Evolutionary conservation across 768 basidiomycete species (phyloP).

Genomic region (Thelephora ganbajun): DNA sequence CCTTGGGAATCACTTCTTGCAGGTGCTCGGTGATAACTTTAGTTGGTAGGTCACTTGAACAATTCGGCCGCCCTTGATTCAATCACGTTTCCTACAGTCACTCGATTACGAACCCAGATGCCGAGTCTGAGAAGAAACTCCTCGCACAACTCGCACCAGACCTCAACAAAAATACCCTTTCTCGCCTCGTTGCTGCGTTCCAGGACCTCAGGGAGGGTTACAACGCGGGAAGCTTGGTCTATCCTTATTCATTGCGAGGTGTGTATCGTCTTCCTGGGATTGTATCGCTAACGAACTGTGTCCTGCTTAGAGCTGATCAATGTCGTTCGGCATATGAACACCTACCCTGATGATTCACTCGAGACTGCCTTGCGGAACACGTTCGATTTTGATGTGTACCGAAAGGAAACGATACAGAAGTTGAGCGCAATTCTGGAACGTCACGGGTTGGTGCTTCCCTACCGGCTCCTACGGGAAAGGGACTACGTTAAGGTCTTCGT

Average conservation of each 20-base stretch:
- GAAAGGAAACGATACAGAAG: conserved; percentile 49
- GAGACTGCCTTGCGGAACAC: conserved; percentile 49
- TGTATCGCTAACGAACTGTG: background rate
- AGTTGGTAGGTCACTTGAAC: conserved; percentile 18
- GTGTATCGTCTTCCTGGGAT: background rate
- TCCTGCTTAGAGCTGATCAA: conserved; percentile 46
- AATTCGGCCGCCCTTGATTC: background rate
- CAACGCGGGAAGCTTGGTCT: conserved; percentile 41
- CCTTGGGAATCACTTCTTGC: conserved; percentile 60
- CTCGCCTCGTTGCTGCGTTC: conserved; percentile 48
- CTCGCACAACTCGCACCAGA: conserved; percentile 50
- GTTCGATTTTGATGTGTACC: conserved; percentile 60
- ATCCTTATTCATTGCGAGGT: conserved; percentile 60
- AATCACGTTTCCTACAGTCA: conserved; percentile 21
- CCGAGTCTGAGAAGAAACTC: conserved; percentile 46
- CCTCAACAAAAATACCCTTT: conserved; percentile 35
- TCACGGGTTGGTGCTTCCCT: conserved; percentile 32
- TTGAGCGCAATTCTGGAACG: conserved; percentile 41
- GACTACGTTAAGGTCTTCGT: background rate
- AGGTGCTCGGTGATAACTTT: conserved; percentile 59
- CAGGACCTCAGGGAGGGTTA: conserved; percentile 47
- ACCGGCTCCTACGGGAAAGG: background rate
- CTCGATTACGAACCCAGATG: conserved; percentile 53
- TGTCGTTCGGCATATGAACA: conserved; percentile 46
- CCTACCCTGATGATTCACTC: conserved; percentile 42